These are phyloP conservation scores for Starmera dryadoides DNA, from an alignment of 805 yeast species.

Conservation along the genomic window DNA sequence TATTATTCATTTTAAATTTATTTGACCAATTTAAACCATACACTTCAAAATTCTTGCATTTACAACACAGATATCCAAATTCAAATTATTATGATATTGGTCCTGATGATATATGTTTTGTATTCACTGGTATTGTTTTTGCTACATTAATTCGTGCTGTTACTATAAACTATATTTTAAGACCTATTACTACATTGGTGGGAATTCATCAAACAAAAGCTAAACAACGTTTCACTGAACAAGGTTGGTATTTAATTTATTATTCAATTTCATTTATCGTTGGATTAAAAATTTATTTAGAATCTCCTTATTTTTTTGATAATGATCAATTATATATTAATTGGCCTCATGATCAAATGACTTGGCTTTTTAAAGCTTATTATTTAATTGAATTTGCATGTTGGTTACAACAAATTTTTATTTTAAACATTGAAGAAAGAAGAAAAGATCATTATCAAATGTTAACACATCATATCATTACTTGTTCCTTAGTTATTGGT, in stretches of 20 bases:
- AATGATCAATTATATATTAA: constrained; percentile 50
- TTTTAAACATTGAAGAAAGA: constrained; percentile 66
- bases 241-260: constrained; percentile 69
- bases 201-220: constrained; percentile 45
- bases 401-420: constrained; percentile 78
- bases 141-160: constrained; percentile 52
- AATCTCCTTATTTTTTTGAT: constrained; percentile 53
- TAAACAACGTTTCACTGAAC: constrained; percentile 72
- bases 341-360: constrained; percentile 70
- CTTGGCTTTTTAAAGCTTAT: constrained; percentile 50
- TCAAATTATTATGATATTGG: constrained; percentile 44
- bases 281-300: constrained; percentile 51
- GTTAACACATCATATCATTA: constrained; percentile 84
- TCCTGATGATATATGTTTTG: constrained; percentile 44
- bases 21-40: constrained; percentile 21
- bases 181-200: constrained; percentile 43
- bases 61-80: constrained; percentile 31
- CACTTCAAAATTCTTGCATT: constrained; percentile 29
- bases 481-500: constrained; percentile 58
- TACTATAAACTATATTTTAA: constrained; percentile 49
- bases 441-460: constrained; percentile 83
- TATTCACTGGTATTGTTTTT: constrained; percentile 45
- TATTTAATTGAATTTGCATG: constrained; percentile 66
- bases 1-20: constrained; percentile 17
- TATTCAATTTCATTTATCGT: constrained; percentile 44